These are phyloP conservation scores for Trichosporon faecale DNA, from an alignment of 1,284 basidiomycete genomes.

Conservation along the genomic window DNA sequence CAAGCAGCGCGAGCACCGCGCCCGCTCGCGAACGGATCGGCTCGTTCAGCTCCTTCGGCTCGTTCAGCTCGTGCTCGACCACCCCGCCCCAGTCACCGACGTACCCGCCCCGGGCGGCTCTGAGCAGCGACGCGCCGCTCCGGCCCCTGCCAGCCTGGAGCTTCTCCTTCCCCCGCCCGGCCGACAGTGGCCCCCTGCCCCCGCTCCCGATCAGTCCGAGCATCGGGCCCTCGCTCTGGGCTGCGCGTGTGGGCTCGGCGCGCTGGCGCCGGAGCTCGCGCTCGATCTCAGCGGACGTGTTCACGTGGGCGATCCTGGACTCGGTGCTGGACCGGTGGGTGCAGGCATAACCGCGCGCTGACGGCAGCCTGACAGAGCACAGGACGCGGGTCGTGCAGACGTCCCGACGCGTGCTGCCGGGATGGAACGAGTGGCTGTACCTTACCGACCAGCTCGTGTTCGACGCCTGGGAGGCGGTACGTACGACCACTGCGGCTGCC, in stretches of 20 bases:
- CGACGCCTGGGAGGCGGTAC: background rate
- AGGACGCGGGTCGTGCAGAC: background rate
- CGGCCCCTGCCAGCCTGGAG: too few relatives aligned
- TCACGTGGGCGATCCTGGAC: background rate
- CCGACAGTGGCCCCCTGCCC: background rate
- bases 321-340: background rate
- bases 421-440: background rate
- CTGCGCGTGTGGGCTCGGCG: background rate
- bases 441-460: background rate
- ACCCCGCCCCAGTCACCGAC: too few relatives aligned
- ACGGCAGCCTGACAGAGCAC: background rate
- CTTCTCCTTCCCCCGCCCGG: background rate
- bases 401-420: too few relatives aligned
- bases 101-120: too few relatives aligned
- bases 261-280: background rate
- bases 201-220: background rate
- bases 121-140: too few relatives aligned
- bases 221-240: background rate
- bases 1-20: too few relatives aligned
- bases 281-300: background rate
- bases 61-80: too few relatives aligned
- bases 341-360: background rate
- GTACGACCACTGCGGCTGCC: too few relatives aligned
- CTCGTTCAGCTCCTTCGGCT: too few relatives aligned
- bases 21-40: too few relatives aligned